phyloP scores from a whole-genome alignment of 345 rosid genomes.

The Eucalyptus sideroxylon region DNA sequence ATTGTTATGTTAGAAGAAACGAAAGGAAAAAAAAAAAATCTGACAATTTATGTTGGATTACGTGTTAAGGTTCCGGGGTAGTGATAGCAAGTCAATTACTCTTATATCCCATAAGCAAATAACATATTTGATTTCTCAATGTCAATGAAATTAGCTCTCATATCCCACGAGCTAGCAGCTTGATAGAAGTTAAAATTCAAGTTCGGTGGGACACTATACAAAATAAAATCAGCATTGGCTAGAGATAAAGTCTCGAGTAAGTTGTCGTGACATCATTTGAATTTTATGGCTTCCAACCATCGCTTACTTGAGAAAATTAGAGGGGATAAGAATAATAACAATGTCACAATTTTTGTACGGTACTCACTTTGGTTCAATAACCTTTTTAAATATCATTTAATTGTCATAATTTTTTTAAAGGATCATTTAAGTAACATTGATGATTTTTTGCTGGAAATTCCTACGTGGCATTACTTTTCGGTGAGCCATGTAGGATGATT shows the following conservation, averaged over 20 bases:
- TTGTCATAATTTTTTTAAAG: not conserved
- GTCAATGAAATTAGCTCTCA: not conserved
- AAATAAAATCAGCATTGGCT: not conserved
- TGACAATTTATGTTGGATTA: not conserved
- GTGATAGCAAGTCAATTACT: not conserved
- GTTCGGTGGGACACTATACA: not conserved
- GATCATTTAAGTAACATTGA: not conserved
- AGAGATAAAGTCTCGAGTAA: not conserved
- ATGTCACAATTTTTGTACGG: not conserved
- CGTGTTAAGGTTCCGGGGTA: not conserved
- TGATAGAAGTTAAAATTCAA: not conserved
- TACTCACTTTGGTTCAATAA: not conserved
- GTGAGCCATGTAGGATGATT: rapidly evolving
- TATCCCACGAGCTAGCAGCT: not conserved
- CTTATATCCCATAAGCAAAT: not conserved
- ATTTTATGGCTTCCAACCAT: not conserved
- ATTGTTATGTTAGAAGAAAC: not conserved
- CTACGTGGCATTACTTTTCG: not conserved
- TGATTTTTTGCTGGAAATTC: no score
- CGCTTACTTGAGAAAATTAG: no score
- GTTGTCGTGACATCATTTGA: not conserved
- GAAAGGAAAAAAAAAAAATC: no score
- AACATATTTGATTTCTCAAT: not conserved
- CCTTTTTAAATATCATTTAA: no score
- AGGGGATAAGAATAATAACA: not conserved